Base-by-base conservation (phyloP, 495 filamentous ascomycete genomes). In the Penicillium silybi region DNA sequence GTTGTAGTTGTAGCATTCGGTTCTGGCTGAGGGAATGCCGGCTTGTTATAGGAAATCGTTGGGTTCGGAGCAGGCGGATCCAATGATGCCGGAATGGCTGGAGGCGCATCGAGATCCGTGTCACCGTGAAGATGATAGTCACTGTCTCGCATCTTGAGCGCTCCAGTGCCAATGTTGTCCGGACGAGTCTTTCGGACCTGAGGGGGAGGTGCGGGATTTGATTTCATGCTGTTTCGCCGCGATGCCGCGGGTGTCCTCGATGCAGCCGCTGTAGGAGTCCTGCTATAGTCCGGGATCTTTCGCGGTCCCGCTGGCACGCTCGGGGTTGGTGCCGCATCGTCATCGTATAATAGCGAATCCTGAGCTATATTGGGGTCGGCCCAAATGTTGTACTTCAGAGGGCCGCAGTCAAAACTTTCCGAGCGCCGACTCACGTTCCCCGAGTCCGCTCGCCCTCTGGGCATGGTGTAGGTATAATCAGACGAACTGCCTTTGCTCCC, bases 281-380 rank as follows among this genome's bases (percentile, higher is more conserved):
- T 18, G 37, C n/a, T 72, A 71, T 59, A 70, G 25, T 73, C 72
- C 8, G 34, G 54, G 18, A 61, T 47, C 45, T 71, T 72, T 20
- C 88, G 80, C 45, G 92, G 90, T 11, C 92, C 92, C 39, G 76
- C 86, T 17, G 90, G 91, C 43, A 98, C 73, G 37, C 84, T 93
- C 19, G 93, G 93, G 18, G 86, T 91, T 11, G 92, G 92, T 25
- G 93, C 93, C 50, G 92, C 88, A 59, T 96, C 90, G 65, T 85
- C 81, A 48, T 82, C 66, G 47, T 80, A 79, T 9, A 61, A 26
- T 13, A 60, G 45, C n/a, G 62, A 47, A 35, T 68, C 67, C 48
- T 69, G 58, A 7, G 58, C 61, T 3, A 48, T 20, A 29, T 45
- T 29, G 10, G 55, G 16, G 8, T 68, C 62, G 6, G 63, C 25